Conservation (phyloP, 352 stramenopile species). For the Phytopythium aichiense region DNA sequence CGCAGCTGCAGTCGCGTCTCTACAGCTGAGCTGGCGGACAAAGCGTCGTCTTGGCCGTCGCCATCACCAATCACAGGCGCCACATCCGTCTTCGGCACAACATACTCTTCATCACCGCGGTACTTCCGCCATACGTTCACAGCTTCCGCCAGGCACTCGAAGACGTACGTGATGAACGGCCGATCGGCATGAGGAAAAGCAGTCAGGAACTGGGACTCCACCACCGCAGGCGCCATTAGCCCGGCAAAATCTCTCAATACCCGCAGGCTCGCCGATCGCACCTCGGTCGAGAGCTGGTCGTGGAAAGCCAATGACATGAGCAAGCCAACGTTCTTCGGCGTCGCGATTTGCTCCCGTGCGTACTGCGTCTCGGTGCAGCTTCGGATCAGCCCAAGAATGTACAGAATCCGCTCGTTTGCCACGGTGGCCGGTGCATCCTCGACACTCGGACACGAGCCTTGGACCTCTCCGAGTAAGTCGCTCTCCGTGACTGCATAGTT, state of each 20-base stretch:
- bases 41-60: background rate
- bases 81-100: background rate
- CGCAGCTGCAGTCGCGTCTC: conserved; percentile 33
- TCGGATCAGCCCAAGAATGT: conserved; percentile 59
- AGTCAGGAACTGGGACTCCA: conserved; percentile 31
- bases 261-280: conserved; percentile 35
- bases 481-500: conserved; percentile 42
- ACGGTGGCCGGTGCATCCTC: conserved; percentile 18
- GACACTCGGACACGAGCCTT: conserved; percentile 34
- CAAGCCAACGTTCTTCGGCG: conserved; percentile 54
- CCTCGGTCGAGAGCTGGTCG: conserved; percentile 36
- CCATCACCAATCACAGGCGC: background rate
- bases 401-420: conserved; percentile 49
- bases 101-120: conserved; percentile 10
- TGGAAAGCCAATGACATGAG: conserved; percentile 59
- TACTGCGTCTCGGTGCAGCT: conserved; percentile 56
- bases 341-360: conserved; percentile 46
- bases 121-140: conserved; percentile 47
- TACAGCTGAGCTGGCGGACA: background rate
- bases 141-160: conserved; percentile 23
- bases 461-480: conserved; percentile 47
- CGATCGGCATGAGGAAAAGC: conserved; percentile 14
- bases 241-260: conserved; percentile 42
- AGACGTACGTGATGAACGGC: conserved; percentile 34
- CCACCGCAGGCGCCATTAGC: conserved; percentile 26